phyloP scores from a whole-genome alignment of 1,284 basidiomycete species.

The Thecaphora thlaspeos region DNA sequence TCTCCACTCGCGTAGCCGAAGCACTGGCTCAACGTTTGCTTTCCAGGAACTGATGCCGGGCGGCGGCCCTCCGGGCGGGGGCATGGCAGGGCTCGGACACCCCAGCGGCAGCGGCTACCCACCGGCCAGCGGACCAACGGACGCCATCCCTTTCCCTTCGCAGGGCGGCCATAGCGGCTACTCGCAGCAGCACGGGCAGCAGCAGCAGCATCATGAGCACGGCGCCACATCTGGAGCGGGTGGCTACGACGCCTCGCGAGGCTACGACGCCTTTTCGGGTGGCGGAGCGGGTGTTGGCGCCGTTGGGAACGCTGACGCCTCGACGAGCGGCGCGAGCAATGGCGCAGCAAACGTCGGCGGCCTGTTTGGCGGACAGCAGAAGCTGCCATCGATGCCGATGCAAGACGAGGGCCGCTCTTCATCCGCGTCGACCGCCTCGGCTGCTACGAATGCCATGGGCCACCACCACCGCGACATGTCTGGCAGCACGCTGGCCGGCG shows the following conservation, averaged over 20 bases:
- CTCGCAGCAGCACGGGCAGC: slow-evolving; percentile 9
- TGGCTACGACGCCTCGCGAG: slow-evolving; percentile 4
- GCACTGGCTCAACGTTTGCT: too few species aligned
- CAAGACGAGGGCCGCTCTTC: too few species aligned
- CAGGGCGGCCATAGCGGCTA: slow-evolving; percentile 11
- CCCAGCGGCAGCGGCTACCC: background rate
- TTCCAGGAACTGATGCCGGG: too few species aligned
- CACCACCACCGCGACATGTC: slow-evolving; percentile 9
- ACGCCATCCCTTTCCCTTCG: slow-evolving; percentile 8
- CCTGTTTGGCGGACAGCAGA: background rate
- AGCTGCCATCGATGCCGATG: background rate
- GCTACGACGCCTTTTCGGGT: slow-evolving; percentile 4
- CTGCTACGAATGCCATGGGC: too few species aligned
- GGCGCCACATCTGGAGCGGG: too few species aligned
- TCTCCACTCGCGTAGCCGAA: too few species aligned
- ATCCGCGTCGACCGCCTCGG: too few species aligned
- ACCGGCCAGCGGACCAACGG: background rate
- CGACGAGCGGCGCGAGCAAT: slow-evolving; percentile 5
- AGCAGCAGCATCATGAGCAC: slow-evolving; percentile 23
- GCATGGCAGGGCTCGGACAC: background rate
- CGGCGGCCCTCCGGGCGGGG: background rate
- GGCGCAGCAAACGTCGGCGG: slow-evolving; percentile 11
- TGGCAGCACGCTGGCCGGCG: slow-evolving; percentile 25
- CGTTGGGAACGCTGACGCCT: too few species aligned
- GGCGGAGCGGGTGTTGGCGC: slow-evolving; percentile 9